These are phyloP conservation scores for Russula dissimulans DNA, from an alignment of 768 basidiomycete genomes.

Conservation along the genomic window DNA sequence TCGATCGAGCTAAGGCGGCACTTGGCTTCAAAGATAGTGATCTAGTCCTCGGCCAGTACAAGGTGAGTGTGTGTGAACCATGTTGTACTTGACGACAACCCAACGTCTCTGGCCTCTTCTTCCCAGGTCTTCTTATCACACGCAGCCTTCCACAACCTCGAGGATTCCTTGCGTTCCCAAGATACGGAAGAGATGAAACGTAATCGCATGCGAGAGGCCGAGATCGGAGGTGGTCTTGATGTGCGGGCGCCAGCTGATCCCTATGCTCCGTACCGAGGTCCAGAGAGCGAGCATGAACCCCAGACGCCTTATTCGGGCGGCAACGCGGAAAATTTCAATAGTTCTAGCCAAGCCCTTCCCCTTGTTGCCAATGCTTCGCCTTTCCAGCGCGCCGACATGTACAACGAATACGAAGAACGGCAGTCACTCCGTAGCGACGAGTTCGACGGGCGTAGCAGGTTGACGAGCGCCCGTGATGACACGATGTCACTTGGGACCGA, in stretches of 20 bases:
- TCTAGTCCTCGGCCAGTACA: slow-evolving; percentile 72
- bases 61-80: slow-evolving; percentile 41
- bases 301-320: slow-evolving; percentile 30
- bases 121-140: slow-evolving; percentile 83
- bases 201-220: slow-evolving; percentile 66
- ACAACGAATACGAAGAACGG: slow-evolving; percentile 70
- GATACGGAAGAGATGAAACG: slow-evolving; percentile 85
- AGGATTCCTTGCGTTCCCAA: slow-evolving; percentile 73
- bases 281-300: slow-evolving; percentile 35
- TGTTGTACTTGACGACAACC: neutral
- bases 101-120: slow-evolving; percentile 4
- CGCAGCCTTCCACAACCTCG: slow-evolving; percentile 74
- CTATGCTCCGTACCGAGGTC: slow-evolving; percentile 66
- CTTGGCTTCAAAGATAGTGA: slow-evolving; percentile 58
- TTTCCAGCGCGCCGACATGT: slow-evolving; percentile 66
- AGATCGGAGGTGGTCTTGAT: slow-evolving; percentile 59
- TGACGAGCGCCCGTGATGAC: slow-evolving; percentile 72
- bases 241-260: slow-evolving; percentile 52
- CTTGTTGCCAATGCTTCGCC: slow-evolving; percentile 78
- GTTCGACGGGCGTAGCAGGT: slow-evolving; percentile 68
- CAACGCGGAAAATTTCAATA: slow-evolving; percentile 39
- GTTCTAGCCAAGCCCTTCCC: slow-evolving; percentile 68
- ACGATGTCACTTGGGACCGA: slow-evolving; percentile 79
- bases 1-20: slow-evolving; percentile 48
- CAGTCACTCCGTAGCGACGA: slow-evolving; percentile 70